phyloP scores from a whole-genome alignment of 164 flowering plant species.

The Kingdonia uniflora region DNA sequence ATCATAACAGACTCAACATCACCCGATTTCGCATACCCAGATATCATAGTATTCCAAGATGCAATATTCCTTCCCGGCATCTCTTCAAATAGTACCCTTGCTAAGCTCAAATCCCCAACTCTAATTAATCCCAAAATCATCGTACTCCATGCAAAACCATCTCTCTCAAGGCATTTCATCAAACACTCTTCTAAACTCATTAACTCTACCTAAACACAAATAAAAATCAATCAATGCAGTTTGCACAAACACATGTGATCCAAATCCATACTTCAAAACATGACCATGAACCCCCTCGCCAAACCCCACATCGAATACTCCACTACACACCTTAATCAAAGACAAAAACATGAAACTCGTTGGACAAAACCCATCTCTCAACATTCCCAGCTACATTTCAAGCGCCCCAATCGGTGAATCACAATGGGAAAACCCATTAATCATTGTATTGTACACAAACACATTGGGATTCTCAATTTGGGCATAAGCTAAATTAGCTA shows the following conservation, averaged over 20 bases:
- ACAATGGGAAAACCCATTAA: conserved; percentile 37
- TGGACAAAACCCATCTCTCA: conserved; percentile 27
- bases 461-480: no score
- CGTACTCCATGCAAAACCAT: no score
- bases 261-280: conserved; percentile 68
- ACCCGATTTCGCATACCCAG: no score
- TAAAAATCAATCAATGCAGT: conserved; percentile 62
- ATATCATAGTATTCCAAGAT: no score
- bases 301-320: conserved; percentile 12
- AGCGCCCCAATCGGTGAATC: conserved; percentile 30
- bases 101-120: no score
- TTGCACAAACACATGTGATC: conserved; percentile 42
- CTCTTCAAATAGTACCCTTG: no score
- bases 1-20: no score
- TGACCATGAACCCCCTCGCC: conserved; percentile 49
- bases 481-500: no score
- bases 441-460: conserved; percentile 66
- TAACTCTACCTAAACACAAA: conserved; percentile 21
- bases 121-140: no score
- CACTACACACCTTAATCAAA: conserved; percentile 48
- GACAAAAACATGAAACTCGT: conserved; percentile 63
- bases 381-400: no score
- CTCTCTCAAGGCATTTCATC: conserved; percentile 37
- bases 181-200: conserved; percentile 33
- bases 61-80: no score